Base-by-base conservation (phyloP, 495 filamentous ascomycete genomes). In the Penicillium samsonianum region DNA sequence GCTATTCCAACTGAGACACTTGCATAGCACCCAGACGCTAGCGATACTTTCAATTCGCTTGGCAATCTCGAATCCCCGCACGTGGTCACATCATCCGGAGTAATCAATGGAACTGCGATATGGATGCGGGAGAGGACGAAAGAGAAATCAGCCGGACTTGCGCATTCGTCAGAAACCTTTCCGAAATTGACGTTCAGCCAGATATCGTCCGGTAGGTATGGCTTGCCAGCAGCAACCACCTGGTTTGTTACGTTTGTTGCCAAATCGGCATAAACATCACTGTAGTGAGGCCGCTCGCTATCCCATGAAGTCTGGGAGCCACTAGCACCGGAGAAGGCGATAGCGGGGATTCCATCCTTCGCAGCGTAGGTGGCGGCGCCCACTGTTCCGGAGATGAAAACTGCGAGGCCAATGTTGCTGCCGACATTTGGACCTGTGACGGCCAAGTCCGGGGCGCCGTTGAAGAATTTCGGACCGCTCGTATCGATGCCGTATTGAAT, bases 171-270 rank as follows among this genome's bases (percentile, higher is more conserved):
- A 3, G 63, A 70, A 12, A 84, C 78, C 11, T 70, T 67, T 3
- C 81, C 80, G 63, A 84, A 88, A 67, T 90, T 89, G 50, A 89
- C 84, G 56, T 88, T 89, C 45, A 90, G 75, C 77, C 78, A 90
- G 12, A 81, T 73, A 44, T 79, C 72, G 0, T 68, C 55, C 0
- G 85, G 84, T 1, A 88, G 73, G 52, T 85, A 88, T 0, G 87
- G 87, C 11, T 67, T 72, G n/a, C 83, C 84, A 9, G 80, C 73
- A 9, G 63, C 71, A 2, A 86, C 48, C 8, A 88, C 53, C 1
- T 70, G 69, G 19, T 84, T 69, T 8, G 81, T 84, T 3, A 90
- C 55, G 33, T 80, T 83, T 16, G 78, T 72, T 6, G 87, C 77
- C 4, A 88, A 73, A 47, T 85, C 75, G 2, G 84, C 84, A 59